Conservation (phyloP, 176 grass and related monocot species). For the Triticum turgidum region DNA sequence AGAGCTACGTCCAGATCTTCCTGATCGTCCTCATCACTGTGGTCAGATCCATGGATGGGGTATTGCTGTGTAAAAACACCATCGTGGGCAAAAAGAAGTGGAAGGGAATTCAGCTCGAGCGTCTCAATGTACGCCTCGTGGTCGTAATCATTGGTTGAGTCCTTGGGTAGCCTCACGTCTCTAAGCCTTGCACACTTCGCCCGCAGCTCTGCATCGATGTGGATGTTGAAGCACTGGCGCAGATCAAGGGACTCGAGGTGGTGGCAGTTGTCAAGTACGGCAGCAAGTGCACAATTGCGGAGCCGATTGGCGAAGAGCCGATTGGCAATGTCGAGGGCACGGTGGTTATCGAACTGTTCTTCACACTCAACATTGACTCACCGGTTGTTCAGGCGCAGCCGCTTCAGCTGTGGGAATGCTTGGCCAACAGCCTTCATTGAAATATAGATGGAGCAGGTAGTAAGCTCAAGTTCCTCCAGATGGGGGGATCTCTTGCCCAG, state of each 20-base stretch:
- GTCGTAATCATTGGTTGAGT: slow-evolving; percentile 13
- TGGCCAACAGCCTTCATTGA: slow-evolving; percentile 20
- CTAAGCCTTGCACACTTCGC: background rate
- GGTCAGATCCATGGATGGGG: background rate
- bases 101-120: background rate
- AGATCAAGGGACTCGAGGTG: slow-evolving; percentile 8
- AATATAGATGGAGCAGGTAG: slow-evolving; percentile 5
- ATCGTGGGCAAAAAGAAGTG: background rate
- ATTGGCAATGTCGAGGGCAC: background rate
- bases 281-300: background rate
- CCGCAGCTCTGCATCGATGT: background rate
- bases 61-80: background rate
- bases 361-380: slow-evolving; percentile 10
- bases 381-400: background rate
- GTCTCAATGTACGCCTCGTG: background rate
- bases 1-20: background rate
- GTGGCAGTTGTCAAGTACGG: slow-evolving; percentile 16
- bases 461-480: slow-evolving; percentile 30
- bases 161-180: slow-evolving; percentile 21
- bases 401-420: slow-evolving; percentile 25
- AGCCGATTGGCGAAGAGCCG: slow-evolving; percentile 27
- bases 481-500: background rate
- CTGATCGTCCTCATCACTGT: background rate
- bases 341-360: background rate
- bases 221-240: background rate